Conservation (phyloP, 2,329 filamentous ascomycete species). For the Neoarthrinium moseri region DNA sequence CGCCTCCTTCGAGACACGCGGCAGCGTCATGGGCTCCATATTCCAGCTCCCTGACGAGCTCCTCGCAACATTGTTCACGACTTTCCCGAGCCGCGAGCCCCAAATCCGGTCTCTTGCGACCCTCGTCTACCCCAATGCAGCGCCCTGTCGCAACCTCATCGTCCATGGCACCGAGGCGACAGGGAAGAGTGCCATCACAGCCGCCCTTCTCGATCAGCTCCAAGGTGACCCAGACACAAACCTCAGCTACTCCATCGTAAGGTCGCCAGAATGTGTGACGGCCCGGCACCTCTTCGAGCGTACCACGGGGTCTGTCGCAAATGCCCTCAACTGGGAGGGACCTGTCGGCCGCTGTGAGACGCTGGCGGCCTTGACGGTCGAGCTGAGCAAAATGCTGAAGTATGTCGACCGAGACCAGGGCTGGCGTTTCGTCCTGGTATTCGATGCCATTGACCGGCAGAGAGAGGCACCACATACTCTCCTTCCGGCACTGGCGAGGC, state of each 20-base stretch:
- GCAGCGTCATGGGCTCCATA: slow-evolving; percentile 36
- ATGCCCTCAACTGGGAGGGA: slow-evolving; percentile 47
- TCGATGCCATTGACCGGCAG: slow-evolving; percentile 86
- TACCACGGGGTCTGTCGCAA: slow-evolving; percentile 58
- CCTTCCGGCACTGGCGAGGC: slow-evolving; percentile 74
- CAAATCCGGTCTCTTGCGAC: slow-evolving; percentile 60
- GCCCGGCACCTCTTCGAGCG: slow-evolving; percentile 75
- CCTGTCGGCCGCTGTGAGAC: slow-evolving; percentile 72
- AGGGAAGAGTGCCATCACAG: slow-evolving; percentile 75
- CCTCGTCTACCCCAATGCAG: slow-evolving; percentile 61
- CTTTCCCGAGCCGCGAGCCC: slow-evolving; percentile 56
- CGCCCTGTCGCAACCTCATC: slow-evolving; percentile 72
- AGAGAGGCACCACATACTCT: slow-evolving; percentile 77
- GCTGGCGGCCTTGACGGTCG: slow-evolving; percentile 71
- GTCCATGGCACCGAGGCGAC: slow-evolving; percentile 84
- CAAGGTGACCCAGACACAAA: slow-evolving; percentile 44
- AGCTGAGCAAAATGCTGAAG: slow-evolving; percentile 65
- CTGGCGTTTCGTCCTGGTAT: slow-evolving; percentile 73
- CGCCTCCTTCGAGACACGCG: too few species aligned
- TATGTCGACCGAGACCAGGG: slow-evolving; percentile 27
- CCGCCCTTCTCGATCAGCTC: slow-evolving; percentile 56
- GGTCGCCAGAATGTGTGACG: slow-evolving; percentile 75
- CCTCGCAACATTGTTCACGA: slow-evolving; percentile 41
- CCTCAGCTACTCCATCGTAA: slow-evolving; percentile 60
- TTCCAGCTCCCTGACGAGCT: slow-evolving; percentile 55